Percentiles rank a stretch among this genome's conserved stretches.
phyloP scores from a whole-genome alignment of 2,329 filamentous ascomycete genomes.

The Fusarium algeriense region DNA sequence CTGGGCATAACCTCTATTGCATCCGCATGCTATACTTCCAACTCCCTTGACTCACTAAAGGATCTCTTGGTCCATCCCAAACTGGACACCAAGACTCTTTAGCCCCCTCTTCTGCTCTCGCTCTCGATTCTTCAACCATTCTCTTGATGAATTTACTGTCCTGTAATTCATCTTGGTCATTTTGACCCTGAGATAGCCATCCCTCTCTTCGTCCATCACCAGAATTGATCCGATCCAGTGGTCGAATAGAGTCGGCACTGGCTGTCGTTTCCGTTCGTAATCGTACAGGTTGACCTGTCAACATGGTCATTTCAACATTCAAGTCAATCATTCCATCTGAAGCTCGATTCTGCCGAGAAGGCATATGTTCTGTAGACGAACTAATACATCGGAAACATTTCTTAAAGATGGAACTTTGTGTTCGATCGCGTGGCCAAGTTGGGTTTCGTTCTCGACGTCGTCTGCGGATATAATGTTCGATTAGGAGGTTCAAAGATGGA shows the following conservation, averaged over 20 bases:
- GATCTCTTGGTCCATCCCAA: constrained; percentile 41
- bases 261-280: constrained; percentile 1
- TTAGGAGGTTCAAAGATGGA: constrained; percentile 34
- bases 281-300: constrained; percentile 31
- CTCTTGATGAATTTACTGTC: constrained; percentile 36
- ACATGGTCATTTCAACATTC: constrained; percentile 41
- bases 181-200: constrained; percentile 23
- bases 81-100: constrained; percentile 42
- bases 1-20: constrained; percentile 10
- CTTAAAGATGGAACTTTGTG: constrained; percentile 1
- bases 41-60: constrained; percentile 26
- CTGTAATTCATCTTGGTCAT: constrained; percentile 2
- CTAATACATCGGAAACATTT: constrained; percentile 33
- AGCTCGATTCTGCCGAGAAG: constrained; percentile 1
- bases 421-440: constrained; percentile 6
- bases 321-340: constrained; percentile 29
- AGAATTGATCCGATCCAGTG: constrained; percentile 27
- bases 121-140: constrained; percentile 36
- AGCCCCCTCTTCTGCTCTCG: constrained; percentile 28
- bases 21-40: constrained; percentile 31
- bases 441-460: constrained; percentile 10
- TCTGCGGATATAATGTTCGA: constrained; percentile 30
- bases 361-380: constrained; percentile 19
- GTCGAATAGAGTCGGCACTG: constrained; percentile 19
- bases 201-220: constrained; percentile 33